Conservation (phyloP, 2,329 filamentous ascomycete genomes). For the Neocatenulostroma microsporum region DNA sequence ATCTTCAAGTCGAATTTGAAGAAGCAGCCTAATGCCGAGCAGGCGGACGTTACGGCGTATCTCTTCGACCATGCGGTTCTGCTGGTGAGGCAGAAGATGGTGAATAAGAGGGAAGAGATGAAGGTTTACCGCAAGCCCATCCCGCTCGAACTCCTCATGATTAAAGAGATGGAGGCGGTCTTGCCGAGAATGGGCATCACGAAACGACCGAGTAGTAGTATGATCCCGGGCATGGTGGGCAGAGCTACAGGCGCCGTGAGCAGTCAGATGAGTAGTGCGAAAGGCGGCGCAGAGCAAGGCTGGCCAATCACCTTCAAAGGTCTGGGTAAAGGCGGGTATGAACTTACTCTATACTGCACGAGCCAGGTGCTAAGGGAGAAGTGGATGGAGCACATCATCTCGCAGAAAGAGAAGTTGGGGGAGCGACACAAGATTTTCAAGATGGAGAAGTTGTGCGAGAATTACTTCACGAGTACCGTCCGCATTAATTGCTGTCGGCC, state of each 20-base stretch:
- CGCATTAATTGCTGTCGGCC: constrained; percentile 92
- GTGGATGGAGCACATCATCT: constrained; percentile 93
- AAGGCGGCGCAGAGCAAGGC: constrained; percentile 39
- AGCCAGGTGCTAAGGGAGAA: constrained; percentile 84
- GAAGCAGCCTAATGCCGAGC: constrained; percentile 78
- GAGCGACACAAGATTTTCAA: constrained; percentile 65
- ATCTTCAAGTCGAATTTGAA: constrained; percentile 93
- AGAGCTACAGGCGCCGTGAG: constrained; percentile 42
- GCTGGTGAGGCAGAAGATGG: constrained; percentile 80
- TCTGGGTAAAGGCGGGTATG: constrained; percentile 91
- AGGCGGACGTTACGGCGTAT: constrained; percentile 80
- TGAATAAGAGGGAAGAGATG: constrained; percentile 88
- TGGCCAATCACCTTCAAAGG: constrained; percentile 96
- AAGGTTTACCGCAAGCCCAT: constrained; percentile 95
- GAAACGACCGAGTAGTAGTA: constrained; percentile 80
- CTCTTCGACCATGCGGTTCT: constrained; percentile 94
- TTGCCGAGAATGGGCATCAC: constrained; percentile 71
- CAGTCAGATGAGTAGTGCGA: constrained; percentile 27
- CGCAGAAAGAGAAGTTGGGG: constrained; percentile 77
- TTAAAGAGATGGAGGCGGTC: constrained; percentile 95
- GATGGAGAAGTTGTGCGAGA: constrained; percentile 64
- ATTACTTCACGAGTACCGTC: constrained; percentile 84
- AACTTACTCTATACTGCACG: constrained; percentile 78
- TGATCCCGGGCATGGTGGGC: constrained; percentile 53
- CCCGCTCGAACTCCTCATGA: constrained; percentile 83